Evolutionary conservation across 2,329 filamentous ascomycete genomes (phyloP).

Genomic region (Hypoxylon sp.): DNA sequence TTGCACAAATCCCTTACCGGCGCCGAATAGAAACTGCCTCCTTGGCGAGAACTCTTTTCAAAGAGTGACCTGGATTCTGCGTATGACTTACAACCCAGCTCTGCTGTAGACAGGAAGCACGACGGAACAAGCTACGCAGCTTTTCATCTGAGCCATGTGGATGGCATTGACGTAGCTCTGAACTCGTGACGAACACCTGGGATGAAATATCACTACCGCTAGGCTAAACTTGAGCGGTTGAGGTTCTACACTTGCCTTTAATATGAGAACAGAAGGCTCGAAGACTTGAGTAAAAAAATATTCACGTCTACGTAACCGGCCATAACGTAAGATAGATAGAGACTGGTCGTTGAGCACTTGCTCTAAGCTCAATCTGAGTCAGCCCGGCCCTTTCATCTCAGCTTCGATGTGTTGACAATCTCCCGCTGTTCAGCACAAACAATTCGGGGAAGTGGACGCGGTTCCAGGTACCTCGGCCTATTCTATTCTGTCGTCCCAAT

Average conservation of each 20-base stretch:
- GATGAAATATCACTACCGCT: not conserved
- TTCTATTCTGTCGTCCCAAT: conserved; percentile 4
- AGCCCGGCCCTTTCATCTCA: not conserved
- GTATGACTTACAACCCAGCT: not conserved
- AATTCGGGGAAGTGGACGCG: not conserved
- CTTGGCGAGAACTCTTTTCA: not conserved
- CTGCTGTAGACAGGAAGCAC: not conserved
- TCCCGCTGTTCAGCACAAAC: not conserved
- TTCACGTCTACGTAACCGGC: not conserved
- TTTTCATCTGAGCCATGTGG: not conserved
- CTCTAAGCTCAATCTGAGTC: not conserved
- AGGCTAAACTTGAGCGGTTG: not conserved
- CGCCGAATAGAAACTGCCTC: not conserved
- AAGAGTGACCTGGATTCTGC: not conserved
- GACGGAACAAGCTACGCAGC: not conserved
- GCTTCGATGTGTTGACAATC: not conserved
- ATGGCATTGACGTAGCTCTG: not conserved
- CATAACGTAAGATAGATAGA: not conserved
- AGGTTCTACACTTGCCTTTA: not conserved
- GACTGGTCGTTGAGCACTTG: not conserved
- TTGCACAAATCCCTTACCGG: not conserved
- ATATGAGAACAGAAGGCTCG: not conserved
- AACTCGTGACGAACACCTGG: not conserved
- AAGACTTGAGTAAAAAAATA: not conserved
- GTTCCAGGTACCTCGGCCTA: not conserved